Evolutionary conservation across 1,139 yeast species (phyloP).

Genomic region (Candida sanyaensis): DNA sequence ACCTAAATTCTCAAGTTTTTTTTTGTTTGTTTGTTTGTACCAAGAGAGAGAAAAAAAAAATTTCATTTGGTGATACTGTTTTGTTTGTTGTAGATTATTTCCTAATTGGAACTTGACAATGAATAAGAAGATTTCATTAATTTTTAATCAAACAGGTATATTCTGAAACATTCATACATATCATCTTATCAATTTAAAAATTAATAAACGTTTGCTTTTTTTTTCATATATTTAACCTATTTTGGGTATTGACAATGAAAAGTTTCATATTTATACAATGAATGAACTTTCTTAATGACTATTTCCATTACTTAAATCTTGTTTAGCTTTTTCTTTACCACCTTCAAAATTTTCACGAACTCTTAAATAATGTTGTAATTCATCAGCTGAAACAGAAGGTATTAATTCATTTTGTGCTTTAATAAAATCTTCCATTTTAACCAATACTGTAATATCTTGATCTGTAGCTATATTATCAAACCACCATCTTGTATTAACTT

Average conservation of each 20-base stretch:
- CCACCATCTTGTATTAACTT: constrained; percentile 81
- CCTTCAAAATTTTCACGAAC: constrained; percentile 82
- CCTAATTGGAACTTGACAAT: background rate
- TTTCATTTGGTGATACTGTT: background rate
- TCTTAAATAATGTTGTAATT: constrained; percentile 73
- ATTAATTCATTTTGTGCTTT: constrained; percentile 71
- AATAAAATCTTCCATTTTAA: constrained; percentile 68
- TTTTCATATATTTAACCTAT: background rate
- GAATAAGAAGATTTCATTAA: background rate
- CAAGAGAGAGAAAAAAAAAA: too few relatives aligned
- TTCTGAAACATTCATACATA: too few relatives aligned
- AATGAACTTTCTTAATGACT: background rate
- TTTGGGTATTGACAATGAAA: background rate
- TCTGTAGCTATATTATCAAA: constrained; percentile 78
- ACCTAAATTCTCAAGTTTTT: background rate
- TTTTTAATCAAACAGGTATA: too few relatives aligned
- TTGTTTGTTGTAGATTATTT: background rate
- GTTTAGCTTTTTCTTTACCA: constrained; percentile 35
- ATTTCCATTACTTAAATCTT: constrained; percentile 7
- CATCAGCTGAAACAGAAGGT: constrained; percentile 89
- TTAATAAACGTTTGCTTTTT: background rate
- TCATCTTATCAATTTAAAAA: background rate
- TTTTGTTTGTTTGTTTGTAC: background rate
- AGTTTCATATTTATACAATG: background rate
- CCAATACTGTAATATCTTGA: constrained; percentile 69